These are phyloP conservation scores for Auricularia cornea DNA, from an alignment of 768 basidiomycete species.

Conservation along the genomic window DNA sequence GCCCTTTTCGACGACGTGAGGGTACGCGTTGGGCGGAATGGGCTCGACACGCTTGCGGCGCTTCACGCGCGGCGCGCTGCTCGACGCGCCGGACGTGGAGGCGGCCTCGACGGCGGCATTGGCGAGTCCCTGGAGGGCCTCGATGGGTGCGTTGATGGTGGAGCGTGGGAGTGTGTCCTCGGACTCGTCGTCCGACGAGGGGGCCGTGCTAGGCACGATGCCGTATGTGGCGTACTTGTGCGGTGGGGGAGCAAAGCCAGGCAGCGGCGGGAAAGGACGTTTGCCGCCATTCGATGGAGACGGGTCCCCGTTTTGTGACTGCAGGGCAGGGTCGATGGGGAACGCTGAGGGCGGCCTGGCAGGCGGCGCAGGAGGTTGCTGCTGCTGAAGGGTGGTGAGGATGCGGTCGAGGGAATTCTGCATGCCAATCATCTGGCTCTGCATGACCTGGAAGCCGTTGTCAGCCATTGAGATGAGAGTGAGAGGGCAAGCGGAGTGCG, in stretches of 20 bases:
- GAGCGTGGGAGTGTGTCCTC: slow-evolving; percentile 81
- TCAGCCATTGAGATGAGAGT: slow-evolving; percentile 6
- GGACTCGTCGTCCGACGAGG: slow-evolving; percentile 86
- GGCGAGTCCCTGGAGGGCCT: slow-evolving; percentile 87
- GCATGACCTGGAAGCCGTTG: slow-evolving; percentile 55
- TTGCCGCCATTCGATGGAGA: not conserved
- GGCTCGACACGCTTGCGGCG: slow-evolving; percentile 82
- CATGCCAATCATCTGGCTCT: slow-evolving; percentile 93
- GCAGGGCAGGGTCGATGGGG: not conserved
- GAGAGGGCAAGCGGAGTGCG: slow-evolving; percentile 6
- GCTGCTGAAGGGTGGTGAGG: slow-evolving; percentile 51
- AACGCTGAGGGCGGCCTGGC: slow-evolving; percentile 9
- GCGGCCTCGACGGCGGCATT: slow-evolving; percentile 94
- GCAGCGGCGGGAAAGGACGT: slow-evolving; percentile 69
- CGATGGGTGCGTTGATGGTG: slow-evolving; percentile 84
- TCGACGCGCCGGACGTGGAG: slow-evolving; percentile 16
- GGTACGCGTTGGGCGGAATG: slow-evolving; percentile 77
- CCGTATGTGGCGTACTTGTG: slow-evolving; percentile 90
- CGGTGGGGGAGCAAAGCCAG: slow-evolving; percentile 85
- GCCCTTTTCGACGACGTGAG: slow-evolving; percentile 86
- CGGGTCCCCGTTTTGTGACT: not conserved
- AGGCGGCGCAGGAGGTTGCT: slow-evolving; percentile 22
- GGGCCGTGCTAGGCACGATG: slow-evolving; percentile 72
- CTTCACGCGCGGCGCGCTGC: slow-evolving; percentile 40
- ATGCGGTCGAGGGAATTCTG: slow-evolving; percentile 84